Evolutionary conservation across 768 basidiomycete genomes (phyloP).

Genomic region (Auricularia sp.): DNA sequence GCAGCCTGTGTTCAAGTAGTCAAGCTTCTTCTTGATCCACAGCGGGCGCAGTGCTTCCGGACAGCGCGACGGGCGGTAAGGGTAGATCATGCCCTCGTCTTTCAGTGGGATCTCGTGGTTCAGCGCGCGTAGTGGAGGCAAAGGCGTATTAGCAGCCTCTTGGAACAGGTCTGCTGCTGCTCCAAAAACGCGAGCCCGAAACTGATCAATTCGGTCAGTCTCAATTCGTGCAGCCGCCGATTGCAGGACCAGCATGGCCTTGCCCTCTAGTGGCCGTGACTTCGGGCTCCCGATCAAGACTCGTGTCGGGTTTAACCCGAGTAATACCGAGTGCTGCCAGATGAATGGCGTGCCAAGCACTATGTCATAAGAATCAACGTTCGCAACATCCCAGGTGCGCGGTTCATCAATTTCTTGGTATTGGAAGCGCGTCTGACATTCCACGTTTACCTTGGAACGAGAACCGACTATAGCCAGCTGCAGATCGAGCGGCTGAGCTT

Average conservation of each 20-base stretch:
- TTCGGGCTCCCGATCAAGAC: too few relatives aligned
- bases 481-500: too few relatives aligned
- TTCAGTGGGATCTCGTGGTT: slow-evolving; percentile 10
- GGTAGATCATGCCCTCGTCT: slow-evolving; percentile 5
- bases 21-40: too few relatives aligned
- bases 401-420: too few relatives aligned
- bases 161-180: slow-evolving; percentile 9
- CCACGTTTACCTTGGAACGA: too few relatives aligned
- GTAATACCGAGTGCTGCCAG: background rate
- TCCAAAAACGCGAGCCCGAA: slow-evolving; percentile 3
- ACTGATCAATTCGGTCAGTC: background rate
- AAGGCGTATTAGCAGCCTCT: background rate
- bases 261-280: too few relatives aligned
- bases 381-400: slow-evolving; percentile 1
- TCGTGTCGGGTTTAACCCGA: too few relatives aligned
- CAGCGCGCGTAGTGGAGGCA: slow-evolving; percentile 8
- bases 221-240: background rate
- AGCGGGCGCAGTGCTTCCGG: slow-evolving; percentile 3
- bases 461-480: too few relatives aligned
- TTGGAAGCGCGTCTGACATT: too few relatives aligned
- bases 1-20: too few relatives aligned
- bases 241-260: background rate
- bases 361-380: slow-evolving; percentile 2
- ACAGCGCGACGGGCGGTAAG: slow-evolving; percentile 6
- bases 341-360: slow-evolving; percentile 4